Percentiles rank a stretch among this genome's conserved stretches.
Conservation (phyloP, 768 basidiomycete species). For the Leucocoprinus sp. region DNA sequence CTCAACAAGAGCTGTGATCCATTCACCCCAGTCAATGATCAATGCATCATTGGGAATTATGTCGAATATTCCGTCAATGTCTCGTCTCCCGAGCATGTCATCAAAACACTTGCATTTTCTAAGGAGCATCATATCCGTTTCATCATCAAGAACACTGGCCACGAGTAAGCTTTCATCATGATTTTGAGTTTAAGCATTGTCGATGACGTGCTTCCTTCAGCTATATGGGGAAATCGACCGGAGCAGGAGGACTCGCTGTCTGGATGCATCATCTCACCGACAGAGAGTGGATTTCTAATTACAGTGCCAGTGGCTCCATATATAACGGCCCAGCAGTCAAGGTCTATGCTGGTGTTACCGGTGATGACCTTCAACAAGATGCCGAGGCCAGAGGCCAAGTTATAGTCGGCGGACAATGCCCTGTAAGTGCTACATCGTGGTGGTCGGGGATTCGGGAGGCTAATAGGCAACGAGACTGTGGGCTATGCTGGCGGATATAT, state of each 20-base stretch:
- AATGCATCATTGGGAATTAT: slow-evolving; percentile 11
- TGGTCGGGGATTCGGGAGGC: background rate
- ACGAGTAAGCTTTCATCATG: slow-evolving; percentile 12
- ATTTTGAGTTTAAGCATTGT: background rate
- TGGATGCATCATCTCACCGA: slow-evolving; percentile 16
- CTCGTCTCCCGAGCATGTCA: slow-evolving; percentile 13
- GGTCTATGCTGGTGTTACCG: slow-evolving; percentile 16
- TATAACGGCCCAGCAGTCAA: slow-evolving; percentile 16
- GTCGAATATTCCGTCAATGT: slow-evolving; percentile 16
- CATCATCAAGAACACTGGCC: slow-evolving; percentile 18
- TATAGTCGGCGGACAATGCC: slow-evolving; percentile 15
- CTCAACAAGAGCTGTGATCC: slow-evolving; percentile 15
- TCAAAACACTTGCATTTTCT: slow-evolving; percentile 18
- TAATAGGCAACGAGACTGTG: slow-evolving; percentile 19
- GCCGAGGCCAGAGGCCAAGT: slow-evolving; percentile 12
- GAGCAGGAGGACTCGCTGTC: slow-evolving; percentile 17
- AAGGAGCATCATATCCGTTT: slow-evolving; percentile 17
- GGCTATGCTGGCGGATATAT: slow-evolving; percentile 34
- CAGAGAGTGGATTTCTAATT: slow-evolving; percentile 12
- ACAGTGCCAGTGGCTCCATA: slow-evolving; percentile 11
- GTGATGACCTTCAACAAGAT: slow-evolving; percentile 10
- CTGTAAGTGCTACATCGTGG: slow-evolving; percentile 11
- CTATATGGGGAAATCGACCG: slow-evolving; percentile 18
- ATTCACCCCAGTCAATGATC: slow-evolving; percentile 10
- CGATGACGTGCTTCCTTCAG: slow-evolving; percentile 3